phyloP scores from a whole-genome alignment of 257 asterid genomes.

The Solanum lignicaule region DNA sequence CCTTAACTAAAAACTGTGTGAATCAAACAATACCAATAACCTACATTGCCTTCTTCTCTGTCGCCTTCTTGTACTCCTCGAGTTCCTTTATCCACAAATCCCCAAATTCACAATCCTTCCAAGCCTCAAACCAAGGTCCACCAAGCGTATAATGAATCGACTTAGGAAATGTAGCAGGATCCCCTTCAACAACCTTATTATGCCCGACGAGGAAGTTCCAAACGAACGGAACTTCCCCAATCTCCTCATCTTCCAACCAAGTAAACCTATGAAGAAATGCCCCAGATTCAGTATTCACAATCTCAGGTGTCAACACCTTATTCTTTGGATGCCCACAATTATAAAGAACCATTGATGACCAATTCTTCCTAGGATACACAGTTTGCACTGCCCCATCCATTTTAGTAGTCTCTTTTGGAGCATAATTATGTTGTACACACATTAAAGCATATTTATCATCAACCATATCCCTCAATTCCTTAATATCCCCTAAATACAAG shows the following conservation, averaged over 20 bases:
- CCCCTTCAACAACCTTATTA: slow-evolving; percentile 55
- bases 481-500: slow-evolving; percentile 58
- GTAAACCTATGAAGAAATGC: slow-evolving; percentile 81
- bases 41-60: slow-evolving; percentile 16
- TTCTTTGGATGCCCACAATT: slow-evolving; percentile 74
- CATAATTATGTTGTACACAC: slow-evolving; percentile 83
- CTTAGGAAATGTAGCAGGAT: slow-evolving; percentile 44
- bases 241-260: slow-evolving; percentile 68
- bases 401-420: slow-evolving; percentile 79
- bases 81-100: slow-evolving; percentile 74
- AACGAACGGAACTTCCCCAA: slow-evolving; percentile 75
- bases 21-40: background rate
- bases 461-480: slow-evolving; percentile 40
- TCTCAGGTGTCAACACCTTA: slow-evolving; percentile 46
- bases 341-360: slow-evolving; percentile 93
- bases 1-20: background rate
- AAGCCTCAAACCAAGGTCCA: slow-evolving; percentile 92
- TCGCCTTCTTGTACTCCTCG: slow-evolving; percentile 40
- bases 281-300: slow-evolving; percentile 70
- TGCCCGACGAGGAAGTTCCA: slow-evolving; percentile 90
- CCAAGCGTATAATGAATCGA: slow-evolving; percentile 82
- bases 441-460: slow-evolving; percentile 68
- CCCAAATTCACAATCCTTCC: slow-evolving; percentile 87
- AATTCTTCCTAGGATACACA: slow-evolving; percentile 77
- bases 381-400: slow-evolving; percentile 92